Conservation (phyloP, 495 filamentous ascomycete genomes). For the Parachaetomium inaequale region DNA sequence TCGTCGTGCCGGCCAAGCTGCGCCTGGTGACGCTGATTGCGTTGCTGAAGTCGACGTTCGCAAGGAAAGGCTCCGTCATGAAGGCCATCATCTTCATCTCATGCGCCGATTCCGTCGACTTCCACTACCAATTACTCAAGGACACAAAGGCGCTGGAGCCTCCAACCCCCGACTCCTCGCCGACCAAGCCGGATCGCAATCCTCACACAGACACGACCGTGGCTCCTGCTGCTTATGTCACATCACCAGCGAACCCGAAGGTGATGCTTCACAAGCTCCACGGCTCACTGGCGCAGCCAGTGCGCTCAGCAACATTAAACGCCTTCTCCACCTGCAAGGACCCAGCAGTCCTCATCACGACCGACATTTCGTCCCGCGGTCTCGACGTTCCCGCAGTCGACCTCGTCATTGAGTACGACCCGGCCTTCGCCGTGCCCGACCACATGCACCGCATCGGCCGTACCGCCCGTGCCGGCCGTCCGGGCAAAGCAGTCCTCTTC, state of each 20-base stretch:
- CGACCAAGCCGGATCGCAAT: conserved; percentile 24
- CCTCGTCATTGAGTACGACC: conserved; percentile 90
- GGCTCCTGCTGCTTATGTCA: conserved; percentile 44
- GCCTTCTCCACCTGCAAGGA: conserved; percentile 65
- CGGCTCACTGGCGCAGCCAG: conserved; percentile 83
- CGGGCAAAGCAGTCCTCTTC: conserved; percentile 85
- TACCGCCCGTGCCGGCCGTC: conserved; percentile 85
- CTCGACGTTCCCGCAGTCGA: conserved; percentile 93
- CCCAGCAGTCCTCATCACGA: conserved; percentile 80
- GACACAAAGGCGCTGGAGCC: conserved; percentile 37
- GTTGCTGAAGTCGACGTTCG: conserved; percentile 78
- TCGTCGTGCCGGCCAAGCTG: conserved; percentile 81
- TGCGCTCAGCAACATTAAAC: conserved; percentile 77
- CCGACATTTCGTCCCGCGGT: conserved; percentile 91
- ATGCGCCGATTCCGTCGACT: conserved; percentile 94
- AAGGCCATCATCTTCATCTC: conserved; percentile 96
- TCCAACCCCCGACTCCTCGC: conserved; percentile 27
- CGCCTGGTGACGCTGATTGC: conserved; percentile 82
- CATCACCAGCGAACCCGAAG: conserved; percentile 46
- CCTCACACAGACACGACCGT: conserved; percentile 41
- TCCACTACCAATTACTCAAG: conserved; percentile 88
- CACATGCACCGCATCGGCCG: conserved; percentile 93
- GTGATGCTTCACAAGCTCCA: conserved; percentile 83
- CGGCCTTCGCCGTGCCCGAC: conserved; percentile 83
- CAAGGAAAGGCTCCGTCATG: conserved; percentile 80